These are phyloP conservation scores for Heliamphora exappendiculata DNA, from an alignment of 148 eudicot genomes.

Conservation along the genomic window DNA sequence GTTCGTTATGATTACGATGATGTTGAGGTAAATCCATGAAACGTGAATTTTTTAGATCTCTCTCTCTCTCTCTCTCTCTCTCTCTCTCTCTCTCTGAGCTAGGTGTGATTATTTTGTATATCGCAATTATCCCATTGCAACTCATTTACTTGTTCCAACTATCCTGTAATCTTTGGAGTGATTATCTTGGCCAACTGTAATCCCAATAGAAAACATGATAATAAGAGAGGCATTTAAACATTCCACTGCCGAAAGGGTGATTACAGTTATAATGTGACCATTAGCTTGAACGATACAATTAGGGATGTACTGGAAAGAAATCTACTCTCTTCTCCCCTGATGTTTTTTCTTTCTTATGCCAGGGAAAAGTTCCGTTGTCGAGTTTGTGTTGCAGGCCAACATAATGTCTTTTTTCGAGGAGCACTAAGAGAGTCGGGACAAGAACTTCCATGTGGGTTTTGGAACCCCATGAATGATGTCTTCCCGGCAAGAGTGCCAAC, in stretches of 20 bases:
- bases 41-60: background rate
- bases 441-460: too few species aligned
- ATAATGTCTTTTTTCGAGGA: background rate
- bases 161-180: background rate
- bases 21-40: conserved; percentile 42
- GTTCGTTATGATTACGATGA: conserved; percentile 58
- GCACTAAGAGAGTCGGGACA: background rate
- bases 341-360: conserved; percentile 15
- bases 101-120: too few species aligned
- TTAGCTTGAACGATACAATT: background rate
- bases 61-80: background rate
- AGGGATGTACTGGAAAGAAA: background rate
- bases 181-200: background rate
- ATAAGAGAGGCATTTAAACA: background rate
- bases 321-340: background rate
- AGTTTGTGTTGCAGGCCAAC: conserved; percentile 69
- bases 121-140: background rate
- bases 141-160: too few species aligned
- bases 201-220: background rate
- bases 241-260: background rate
- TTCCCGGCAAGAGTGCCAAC: too few species aligned
- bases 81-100: too few species aligned
- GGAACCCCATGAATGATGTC: too few species aligned
- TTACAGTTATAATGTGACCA: background rate
- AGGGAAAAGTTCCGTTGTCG: conserved; percentile 48